phyloP scores from a whole-genome alignment of 75 land plant species.

The Selaginella moellendorffii region DNA sequence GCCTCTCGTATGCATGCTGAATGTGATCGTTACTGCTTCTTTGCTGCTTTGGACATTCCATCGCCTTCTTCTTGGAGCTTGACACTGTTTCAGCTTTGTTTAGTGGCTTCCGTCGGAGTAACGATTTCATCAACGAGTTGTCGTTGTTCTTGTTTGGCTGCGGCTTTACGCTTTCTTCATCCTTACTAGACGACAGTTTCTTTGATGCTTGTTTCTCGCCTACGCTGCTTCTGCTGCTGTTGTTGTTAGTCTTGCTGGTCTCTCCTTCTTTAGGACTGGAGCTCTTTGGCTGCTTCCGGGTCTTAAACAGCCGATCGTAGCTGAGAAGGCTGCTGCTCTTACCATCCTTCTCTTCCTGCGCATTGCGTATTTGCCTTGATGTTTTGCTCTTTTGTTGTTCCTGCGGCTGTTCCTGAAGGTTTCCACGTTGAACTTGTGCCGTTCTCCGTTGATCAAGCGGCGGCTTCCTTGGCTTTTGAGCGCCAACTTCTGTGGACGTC shows the following conservation, averaged over 20 bases:
- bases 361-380: too few relatives aligned
- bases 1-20: background rate
- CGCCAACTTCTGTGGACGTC: background rate
- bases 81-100: background rate
- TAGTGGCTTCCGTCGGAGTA: background rate
- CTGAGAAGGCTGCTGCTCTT: background rate
- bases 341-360: background rate
- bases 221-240: background rate
- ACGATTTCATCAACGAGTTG: background rate
- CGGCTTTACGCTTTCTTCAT: background rate
- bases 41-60: background rate
- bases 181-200: background rate
- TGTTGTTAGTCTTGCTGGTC: background rate
- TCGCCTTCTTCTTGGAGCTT: background rate
- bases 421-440: too few relatives aligned
- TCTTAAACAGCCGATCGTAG: background rate
- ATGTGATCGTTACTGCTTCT: background rate
- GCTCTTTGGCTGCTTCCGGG: background rate
- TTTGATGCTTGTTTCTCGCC: too few relatives aligned
- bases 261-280: background rate
- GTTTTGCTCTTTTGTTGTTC: too few relatives aligned
- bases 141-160: background rate
- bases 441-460: background rate
- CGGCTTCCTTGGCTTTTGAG: background rate
- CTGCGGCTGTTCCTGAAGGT: background rate